phyloP scores from a whole-genome alignment of 83 land plant genomes.

The Picea abies region DNA sequence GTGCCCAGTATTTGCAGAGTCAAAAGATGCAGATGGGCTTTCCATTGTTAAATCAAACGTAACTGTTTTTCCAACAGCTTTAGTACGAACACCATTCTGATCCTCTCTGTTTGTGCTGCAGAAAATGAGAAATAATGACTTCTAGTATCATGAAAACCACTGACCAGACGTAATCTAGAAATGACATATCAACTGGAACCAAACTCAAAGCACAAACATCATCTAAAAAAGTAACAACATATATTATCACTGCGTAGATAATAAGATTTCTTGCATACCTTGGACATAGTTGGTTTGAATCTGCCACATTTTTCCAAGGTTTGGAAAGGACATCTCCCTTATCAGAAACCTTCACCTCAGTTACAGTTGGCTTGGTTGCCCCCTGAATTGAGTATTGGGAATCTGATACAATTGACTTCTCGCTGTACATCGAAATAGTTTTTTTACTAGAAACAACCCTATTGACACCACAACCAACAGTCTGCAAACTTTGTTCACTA shows the following conservation, averaged over 20 bases:
- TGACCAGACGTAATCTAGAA: not conserved
- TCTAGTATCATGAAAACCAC: not conserved
- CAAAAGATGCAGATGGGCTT: constrained; percentile 12
- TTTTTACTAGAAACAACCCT: constrained; percentile 8
- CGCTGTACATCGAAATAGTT: constrained; percentile 6
- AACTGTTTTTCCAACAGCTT: not conserved
- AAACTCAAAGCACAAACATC: not conserved
- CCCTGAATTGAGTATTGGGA: constrained; percentile 2
- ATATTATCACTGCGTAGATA: not conserved
- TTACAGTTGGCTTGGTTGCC: constrained; percentile 1
- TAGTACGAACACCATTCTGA: not conserved
- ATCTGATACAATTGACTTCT: constrained; percentile 1
- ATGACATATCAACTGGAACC: constrained; percentile 1
- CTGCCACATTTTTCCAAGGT: not conserved
- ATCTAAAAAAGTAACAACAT: not conserved
- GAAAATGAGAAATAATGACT: not conserved
- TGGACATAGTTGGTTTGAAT: not conserved
- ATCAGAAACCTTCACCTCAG: constrained; percentile 11
- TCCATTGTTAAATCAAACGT: not conserved
- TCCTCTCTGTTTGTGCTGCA: not conserved
- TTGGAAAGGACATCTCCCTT: constrained; percentile 7
- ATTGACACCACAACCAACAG: not conserved
- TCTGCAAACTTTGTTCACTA: not conserved
- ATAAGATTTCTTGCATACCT: constrained; percentile 5
- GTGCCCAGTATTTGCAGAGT: constrained; percentile 2